Base-by-base conservation (phyloP, 2,329 filamentous ascomycete species). In the Calonectria honghensis region DNA sequence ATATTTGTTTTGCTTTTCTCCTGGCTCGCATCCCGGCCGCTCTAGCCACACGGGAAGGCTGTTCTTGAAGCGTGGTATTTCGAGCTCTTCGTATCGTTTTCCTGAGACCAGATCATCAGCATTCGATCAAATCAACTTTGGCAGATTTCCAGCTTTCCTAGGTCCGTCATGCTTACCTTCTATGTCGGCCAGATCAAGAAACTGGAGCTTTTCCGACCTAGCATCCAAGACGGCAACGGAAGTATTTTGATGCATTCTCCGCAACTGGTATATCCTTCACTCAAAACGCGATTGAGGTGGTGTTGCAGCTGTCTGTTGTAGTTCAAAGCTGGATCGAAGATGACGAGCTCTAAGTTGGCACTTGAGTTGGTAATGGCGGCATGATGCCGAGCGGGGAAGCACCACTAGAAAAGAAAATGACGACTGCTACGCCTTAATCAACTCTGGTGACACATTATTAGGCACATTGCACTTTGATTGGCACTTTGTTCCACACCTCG, bases 171-270 rank as follows among this genome's bases (percentile, higher is more conserved):
- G 9, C 51, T 67, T 10, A 72, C 69, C 61, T 61, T 72, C 29
- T 2, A 72, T 39, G 14, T 67, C 63, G 1, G 69, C 48, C 7
- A 57, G 29, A 31, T 67, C 51, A 18, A 67, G 63, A 37, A 52
- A 65, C 24, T 52, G 32, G 10, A 72, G 50, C 39, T 67, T 32
- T 31, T 59, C 61, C 27, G 51, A 72, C 37, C 52, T 65, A 10
- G 54, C 39, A 27, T 72, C 69, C 61, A 72, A 24, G 29, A 72
- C 69, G 4, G 69, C 69, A 18, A 72, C 69, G 11, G 61, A 20
- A 35, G 32, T 35, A 18, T 32, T 68, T 7, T 41, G 59, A 2
- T 48, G 2, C 51, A 31, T 54, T 29, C 51, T 31, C 13, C 29
- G 10, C 4, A 4, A 45, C 18, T 20, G 20, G 6, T 14, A 9